Base-by-base conservation (phyloP, 371 early-diverging fungal species). In the Neoconidiobolus thromboides region DNA sequence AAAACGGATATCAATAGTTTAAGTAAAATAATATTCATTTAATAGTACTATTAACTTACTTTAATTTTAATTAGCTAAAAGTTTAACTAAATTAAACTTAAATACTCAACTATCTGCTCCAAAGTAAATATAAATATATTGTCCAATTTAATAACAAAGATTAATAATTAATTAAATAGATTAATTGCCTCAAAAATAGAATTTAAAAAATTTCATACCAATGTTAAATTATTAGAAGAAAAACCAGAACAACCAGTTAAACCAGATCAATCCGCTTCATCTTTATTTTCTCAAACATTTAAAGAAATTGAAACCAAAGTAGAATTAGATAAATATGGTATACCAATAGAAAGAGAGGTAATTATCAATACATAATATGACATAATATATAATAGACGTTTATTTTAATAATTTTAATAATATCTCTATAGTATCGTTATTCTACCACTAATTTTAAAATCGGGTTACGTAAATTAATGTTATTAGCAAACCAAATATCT, bases 401-500 rank as follows among this genome's bases (percentile, higher is more conserved):
- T 26, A 26, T 26, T 26, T 26, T 26, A 26, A 26, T 26, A 26
- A 26, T 37, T 37, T 37, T 37, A 38, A 4, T 37, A 43, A 26
- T 6, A 43, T 43, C 4, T n/a, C 5, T 43, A 12, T 71, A 88
- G 82, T 82, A 79, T 61, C 62, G 67, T 46, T 86, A 76, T 72
- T 78, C 80, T 38, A 83, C 87, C 1, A 71, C 73, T 60, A 81
- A 85, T 63, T 87, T 87, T 70, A 81, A 74, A 63, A 75, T 77
- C 0, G 78, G 83, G 49, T 86, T 89, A 41, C 82, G 80, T 48
- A 93, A 94, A 64, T 76, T 90, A 4, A 82, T 83, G 53, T 79
- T 88, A 65, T 74, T 96, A 43, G 91, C 91, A 9, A 83, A 87
- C 64, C 85, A 91, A 64, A 80, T 91, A 51, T 78, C 81, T 4